These are phyloP conservation scores for Boletus huronensis DNA, from an alignment of 768 basidiomycete species.

Conservation along the genomic window DNA sequence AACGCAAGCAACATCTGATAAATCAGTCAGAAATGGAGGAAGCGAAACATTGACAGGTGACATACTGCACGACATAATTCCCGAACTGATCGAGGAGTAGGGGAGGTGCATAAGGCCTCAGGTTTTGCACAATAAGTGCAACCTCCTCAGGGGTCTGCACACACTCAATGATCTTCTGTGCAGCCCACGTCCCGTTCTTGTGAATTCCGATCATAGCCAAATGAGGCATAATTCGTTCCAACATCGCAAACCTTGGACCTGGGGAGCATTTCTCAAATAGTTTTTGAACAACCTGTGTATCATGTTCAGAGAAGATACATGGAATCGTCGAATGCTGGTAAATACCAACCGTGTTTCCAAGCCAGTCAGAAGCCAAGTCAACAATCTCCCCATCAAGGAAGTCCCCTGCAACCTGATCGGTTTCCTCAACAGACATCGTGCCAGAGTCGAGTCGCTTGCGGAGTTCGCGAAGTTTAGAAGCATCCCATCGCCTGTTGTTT, in stretches of 20 bases:
- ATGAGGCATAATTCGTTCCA: slow-evolving; percentile 91
- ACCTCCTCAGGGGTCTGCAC: slow-evolving; percentile 86
- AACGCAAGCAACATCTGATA: slow-evolving; percentile 80
- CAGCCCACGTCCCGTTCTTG: slow-evolving; percentile 99
- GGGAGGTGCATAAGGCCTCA: slow-evolving; percentile 90
- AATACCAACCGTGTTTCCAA: slow-evolving; percentile 75
- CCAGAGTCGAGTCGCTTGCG: slow-evolving; percentile 93
- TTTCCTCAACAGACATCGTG: slow-evolving; percentile 76
- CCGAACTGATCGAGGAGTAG: slow-evolving; percentile 92
- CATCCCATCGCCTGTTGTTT: slow-evolving; percentile 88
- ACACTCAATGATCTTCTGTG: slow-evolving; percentile 98
- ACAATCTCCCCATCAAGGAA: slow-evolving; percentile 94
- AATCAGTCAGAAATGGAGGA: slow-evolving; percentile 5
- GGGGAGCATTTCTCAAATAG: slow-evolving; percentile 88
- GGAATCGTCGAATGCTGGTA: not conserved
- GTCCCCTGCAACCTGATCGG: slow-evolving; percentile 86
- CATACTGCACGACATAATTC: slow-evolving; percentile 90
- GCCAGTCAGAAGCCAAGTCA: slow-evolving; percentile 94
- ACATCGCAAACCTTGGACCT: slow-evolving; percentile 77
- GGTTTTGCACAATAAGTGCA: slow-evolving; percentile 75
- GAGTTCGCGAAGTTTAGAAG: slow-evolving; percentile 88
- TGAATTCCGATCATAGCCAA: slow-evolving; percentile 98
- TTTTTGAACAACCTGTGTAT: slow-evolving; percentile 84
- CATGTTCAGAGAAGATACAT: slow-evolving; percentile 2
- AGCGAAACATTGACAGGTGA: slow-evolving; percentile 12